A percentile compares a stretch with the other conserved stretches of the same genome.
These are phyloP conservation scores for Tardiomyces blankii DNA, from an alignment of 1,139 yeast species.

Conservation along the genomic window DNA sequence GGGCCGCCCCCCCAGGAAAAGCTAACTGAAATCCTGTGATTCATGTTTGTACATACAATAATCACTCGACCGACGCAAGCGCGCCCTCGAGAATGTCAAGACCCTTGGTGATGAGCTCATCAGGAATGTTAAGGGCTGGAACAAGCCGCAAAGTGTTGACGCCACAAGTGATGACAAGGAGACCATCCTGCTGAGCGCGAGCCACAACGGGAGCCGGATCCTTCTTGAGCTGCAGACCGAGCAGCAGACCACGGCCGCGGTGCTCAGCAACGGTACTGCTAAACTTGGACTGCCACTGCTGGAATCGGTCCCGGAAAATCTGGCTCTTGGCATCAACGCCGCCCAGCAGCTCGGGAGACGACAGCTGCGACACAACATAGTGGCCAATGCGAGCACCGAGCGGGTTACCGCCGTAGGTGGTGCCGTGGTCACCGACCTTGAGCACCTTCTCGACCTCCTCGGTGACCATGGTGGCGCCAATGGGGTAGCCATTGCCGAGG, in stretches of 20 bases:
- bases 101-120: conserved; percentile 59
- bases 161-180: conserved; percentile 83
- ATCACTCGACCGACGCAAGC: conserved; percentile 15
- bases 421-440: conserved; percentile 92
- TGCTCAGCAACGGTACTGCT: conserved; percentile 52
- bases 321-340: conserved; percentile 51
- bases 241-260: conserved; percentile 79
- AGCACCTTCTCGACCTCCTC: conserved; percentile 64
- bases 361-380: conserved; percentile 58
- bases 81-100: conserved; percentile 48
- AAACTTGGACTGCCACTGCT: conserved; percentile 40
- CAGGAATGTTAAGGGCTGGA: conserved; percentile 81
- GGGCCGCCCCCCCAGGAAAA: no score
- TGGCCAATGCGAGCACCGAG: conserved; percentile 74
- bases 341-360: conserved; percentile 47
- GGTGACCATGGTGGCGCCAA: conserved; percentile 85
- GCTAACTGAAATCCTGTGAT: background rate
- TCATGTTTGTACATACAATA: background rate
- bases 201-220: conserved; percentile 58
- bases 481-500: conserved; percentile 94
- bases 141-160: conserved; percentile 80
- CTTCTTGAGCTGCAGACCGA: conserved; percentile 67
- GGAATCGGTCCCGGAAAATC: conserved; percentile 40
- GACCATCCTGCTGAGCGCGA: conserved; percentile 66
- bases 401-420: conserved; percentile 97